Evolutionary conservation across 2,329 filamentous ascomycete species (phyloP).

Genomic region (Verticillium zaregamsianum): DNA sequence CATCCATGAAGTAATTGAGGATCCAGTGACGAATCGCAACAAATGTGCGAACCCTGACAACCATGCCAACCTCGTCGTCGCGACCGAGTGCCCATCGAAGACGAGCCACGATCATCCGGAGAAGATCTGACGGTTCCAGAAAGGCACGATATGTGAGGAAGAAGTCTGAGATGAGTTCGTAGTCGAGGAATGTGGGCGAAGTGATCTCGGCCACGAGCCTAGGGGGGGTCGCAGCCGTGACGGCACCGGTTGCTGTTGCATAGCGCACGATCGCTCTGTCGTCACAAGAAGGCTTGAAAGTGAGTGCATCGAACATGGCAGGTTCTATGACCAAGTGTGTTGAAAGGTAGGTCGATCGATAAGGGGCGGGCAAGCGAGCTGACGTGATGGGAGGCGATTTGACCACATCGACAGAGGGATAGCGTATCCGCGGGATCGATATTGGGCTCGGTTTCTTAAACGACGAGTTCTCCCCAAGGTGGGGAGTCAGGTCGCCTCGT

Average conservation of each 20-base stretch:
- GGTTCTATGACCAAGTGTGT: conserved; percentile 57
- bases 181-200: conserved; percentile 91
- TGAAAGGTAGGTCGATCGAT: conserved; percentile 44
- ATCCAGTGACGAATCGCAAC: conserved; percentile 97
- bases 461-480: conserved; percentile 18
- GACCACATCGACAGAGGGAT: conserved; percentile 13
- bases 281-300: conserved; percentile 73
- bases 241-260: conserved; percentile 63
- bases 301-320: conserved; percentile 77
- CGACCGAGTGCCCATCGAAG: conserved; percentile 81
- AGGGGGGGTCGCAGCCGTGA: conserved; percentile 84
- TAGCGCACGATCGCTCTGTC: conserved; percentile 80
- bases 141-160: conserved; percentile 94
- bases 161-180: conserved; percentile 95
- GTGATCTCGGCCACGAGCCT: conserved; percentile 95
- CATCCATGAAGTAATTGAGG: conserved; percentile 93
- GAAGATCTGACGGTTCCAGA: conserved; percentile 69
- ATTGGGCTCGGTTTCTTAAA: conserved; percentile 33
- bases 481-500: conserved; percentile 24
- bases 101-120: conserved; percentile 79
- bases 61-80: conserved; percentile 78
- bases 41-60: conserved; percentile 94
- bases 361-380: conserved; percentile 34
- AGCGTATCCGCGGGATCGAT: conserved; percentile 29
- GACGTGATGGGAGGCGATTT: conserved; percentile 23